phyloP scores from a whole-genome alignment of 352 stramenopile species.

The Phytophthora colocasiae region DNA sequence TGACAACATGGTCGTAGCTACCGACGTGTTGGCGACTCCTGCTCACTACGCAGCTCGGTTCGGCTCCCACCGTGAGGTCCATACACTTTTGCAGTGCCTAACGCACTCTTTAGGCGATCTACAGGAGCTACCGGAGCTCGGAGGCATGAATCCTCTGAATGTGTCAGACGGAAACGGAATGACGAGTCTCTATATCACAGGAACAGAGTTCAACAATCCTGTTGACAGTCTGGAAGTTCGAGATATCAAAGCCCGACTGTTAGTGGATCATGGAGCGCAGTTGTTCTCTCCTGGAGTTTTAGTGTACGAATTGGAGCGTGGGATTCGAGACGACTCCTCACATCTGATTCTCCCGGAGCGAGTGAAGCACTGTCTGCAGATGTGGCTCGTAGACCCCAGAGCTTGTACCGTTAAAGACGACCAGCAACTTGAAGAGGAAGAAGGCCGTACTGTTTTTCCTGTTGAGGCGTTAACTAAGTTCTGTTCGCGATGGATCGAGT shows the following conservation, averaged over 20 bases:
- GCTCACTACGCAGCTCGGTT: slow-evolving; percentile 23
- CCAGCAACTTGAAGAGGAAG: not conserved
- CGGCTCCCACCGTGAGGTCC: slow-evolving; percentile 9
- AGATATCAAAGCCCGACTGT: slow-evolving; percentile 10
- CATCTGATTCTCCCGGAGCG: not conserved
- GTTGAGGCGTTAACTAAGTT: not conserved
- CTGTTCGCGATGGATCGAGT: slow-evolving; percentile 13
- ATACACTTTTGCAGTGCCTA: slow-evolving; percentile 9
- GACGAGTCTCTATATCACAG: slow-evolving; percentile 16
- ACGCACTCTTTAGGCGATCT: slow-evolving; percentile 3
- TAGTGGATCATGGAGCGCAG: slow-evolving; percentile 12
- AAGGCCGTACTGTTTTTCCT: not conserved
- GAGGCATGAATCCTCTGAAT: slow-evolving; percentile 13
- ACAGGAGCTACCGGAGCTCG: not conserved
- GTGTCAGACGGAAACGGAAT: not conserved
- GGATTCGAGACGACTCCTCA: not conserved
- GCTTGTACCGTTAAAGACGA: not conserved
- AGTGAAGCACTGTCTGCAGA: slow-evolving; percentile 2
- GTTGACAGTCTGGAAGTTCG: not conserved
- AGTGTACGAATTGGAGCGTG: not conserved
- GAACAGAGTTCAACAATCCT: not conserved
- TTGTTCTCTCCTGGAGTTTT: slow-evolving; percentile 11
- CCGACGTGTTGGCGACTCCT: not conserved
- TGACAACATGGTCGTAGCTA: not conserved
- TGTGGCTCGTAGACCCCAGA: not conserved